Conservation (phyloP, 1,284 basidiomycete genomes). For the Grifola frondosa region DNA sequence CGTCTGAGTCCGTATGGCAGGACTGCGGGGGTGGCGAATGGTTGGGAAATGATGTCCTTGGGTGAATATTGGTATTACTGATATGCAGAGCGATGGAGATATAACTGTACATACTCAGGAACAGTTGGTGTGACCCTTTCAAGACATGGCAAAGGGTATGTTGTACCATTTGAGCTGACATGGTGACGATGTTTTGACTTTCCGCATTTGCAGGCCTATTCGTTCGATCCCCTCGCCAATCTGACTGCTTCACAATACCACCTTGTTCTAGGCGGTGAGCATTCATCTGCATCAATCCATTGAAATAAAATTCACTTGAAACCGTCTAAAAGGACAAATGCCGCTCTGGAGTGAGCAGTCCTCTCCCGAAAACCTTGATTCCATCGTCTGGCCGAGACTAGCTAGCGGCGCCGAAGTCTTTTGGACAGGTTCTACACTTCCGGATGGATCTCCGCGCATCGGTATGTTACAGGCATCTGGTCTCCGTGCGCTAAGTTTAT, state of each 20-base stretch:
- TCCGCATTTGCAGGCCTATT: constrained; percentile 45
- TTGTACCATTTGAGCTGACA: background rate
- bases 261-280: constrained; percentile 63
- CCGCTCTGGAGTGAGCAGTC: constrained; percentile 80
- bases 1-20: constrained; percentile 29
- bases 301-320: no score
- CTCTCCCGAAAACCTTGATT: constrained; percentile 66
- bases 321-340: constrained; percentile 57
- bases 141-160: constrained; percentile 66
- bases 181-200: background rate
- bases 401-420: constrained; percentile 77
- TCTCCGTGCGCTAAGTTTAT: no score
- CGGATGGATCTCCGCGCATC: constrained; percentile 23
- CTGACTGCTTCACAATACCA: constrained; percentile 45
- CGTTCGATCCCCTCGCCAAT: constrained; percentile 68
- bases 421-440: constrained; percentile 61
- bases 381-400: constrained; percentile 75
- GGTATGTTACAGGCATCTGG: constrained; percentile 8
- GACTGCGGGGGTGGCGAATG: constrained; percentile 81
- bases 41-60: constrained; percentile 50
- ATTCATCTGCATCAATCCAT: background rate
- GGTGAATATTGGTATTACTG: constrained; percentile 11
- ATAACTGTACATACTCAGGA: no score
- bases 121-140: constrained; percentile 70
- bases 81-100: no score